A percentile compares a stretch with the other conserved stretches of the same genome.
Conservation (phyloP, 1,284 basidiomycete genomes). For the Moesziomyces sp. region DNA sequence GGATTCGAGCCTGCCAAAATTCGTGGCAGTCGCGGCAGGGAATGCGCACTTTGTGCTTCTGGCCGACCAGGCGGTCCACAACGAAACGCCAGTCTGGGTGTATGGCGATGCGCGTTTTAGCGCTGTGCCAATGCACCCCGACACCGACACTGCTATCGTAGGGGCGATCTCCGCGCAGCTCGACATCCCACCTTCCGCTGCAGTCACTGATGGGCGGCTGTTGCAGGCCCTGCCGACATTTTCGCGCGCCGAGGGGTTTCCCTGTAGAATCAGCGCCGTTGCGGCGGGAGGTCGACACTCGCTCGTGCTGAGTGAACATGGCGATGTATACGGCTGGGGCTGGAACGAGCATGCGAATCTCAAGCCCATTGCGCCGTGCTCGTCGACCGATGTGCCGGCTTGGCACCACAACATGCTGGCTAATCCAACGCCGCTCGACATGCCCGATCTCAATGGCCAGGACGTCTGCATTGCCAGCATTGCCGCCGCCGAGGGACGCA, state of each 20-base stretch:
- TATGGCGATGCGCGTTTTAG: constrained; percentile 34
- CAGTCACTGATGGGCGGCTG: constrained; percentile 4
- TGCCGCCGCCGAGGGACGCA: constrained; percentile 5
- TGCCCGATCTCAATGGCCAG: not conserved
- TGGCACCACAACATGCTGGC: constrained; percentile 13
- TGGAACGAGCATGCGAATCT: constrained; percentile 36
- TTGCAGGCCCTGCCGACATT: constrained; percentile 25
- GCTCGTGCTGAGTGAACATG: constrained; percentile 13
- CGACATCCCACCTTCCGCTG: not conserved
- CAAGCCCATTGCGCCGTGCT: constrained; percentile 1
- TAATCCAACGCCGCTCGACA: constrained; percentile 11
- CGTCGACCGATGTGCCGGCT: not conserved
- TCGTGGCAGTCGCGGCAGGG: constrained; percentile 24
- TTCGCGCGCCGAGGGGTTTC: constrained; percentile 13
- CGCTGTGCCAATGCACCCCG: constrained; percentile 16
- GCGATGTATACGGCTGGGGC: constrained; percentile 42
- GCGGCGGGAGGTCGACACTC: constrained; percentile 20
- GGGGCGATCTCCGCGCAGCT: not conserved
- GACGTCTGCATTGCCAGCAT: not conserved
- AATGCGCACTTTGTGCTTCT: constrained; percentile 35
- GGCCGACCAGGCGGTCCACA: not conserved
- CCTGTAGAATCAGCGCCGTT: constrained; percentile 3
- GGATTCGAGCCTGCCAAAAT: constrained; percentile 4
- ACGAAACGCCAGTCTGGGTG: constrained; percentile 12
- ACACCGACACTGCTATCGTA: not conserved